phyloP scores from a whole-genome alignment of 768 basidiomycete species.

The Trametopsis cervina region DNA sequence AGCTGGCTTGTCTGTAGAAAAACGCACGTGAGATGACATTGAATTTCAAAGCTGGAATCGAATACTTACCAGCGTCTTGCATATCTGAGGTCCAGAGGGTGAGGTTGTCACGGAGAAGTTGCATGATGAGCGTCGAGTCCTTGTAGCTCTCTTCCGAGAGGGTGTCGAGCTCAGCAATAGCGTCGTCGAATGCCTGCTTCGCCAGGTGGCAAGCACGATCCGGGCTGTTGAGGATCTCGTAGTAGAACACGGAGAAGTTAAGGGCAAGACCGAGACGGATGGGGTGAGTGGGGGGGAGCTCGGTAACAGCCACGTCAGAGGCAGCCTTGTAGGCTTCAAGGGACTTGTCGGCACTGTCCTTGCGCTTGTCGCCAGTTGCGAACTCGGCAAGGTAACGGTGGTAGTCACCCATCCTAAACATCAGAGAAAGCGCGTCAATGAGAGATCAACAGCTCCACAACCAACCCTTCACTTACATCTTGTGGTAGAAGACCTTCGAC shows the following conservation, averaged over 20 bases:
- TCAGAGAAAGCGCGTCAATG: too few species aligned
- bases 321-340: conserved; percentile 97
- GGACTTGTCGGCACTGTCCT: conserved; percentile 95
- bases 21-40: conserved; percentile 3
- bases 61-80: conserved; percentile 76
- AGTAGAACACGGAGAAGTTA: conserved; percentile 99
- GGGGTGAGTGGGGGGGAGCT: conserved; percentile 93
- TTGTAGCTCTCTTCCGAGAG: conserved; percentile 99
- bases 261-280: conserved; percentile 97
- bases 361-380: conserved; percentile 95
- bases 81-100: conserved; percentile 98
- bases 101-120: conserved; percentile 93
- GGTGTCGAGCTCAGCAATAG: conserved; percentile 98
- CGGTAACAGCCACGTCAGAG: conserved; percentile 92
- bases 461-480: conserved; percentile 63
- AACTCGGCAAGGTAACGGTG: conserved; percentile 99
- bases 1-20: conserved; percentile 52
- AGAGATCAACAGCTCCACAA: conserved; percentile 14
- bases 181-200: conserved; percentile 98
- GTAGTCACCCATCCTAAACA: conserved; percentile 93
- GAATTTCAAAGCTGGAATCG: neutral
- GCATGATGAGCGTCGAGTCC: conserved; percentile 97
- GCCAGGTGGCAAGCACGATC: conserved; percentile 98
- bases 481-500: conserved; percentile 99
- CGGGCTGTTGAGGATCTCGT: conserved; percentile 98